Evolutionary conservation across 2,329 filamentous ascomycete genomes (phyloP), one percentile per base, ranked within the genome.

Genomic region (Pseudofabraea citricarpa): DNA sequence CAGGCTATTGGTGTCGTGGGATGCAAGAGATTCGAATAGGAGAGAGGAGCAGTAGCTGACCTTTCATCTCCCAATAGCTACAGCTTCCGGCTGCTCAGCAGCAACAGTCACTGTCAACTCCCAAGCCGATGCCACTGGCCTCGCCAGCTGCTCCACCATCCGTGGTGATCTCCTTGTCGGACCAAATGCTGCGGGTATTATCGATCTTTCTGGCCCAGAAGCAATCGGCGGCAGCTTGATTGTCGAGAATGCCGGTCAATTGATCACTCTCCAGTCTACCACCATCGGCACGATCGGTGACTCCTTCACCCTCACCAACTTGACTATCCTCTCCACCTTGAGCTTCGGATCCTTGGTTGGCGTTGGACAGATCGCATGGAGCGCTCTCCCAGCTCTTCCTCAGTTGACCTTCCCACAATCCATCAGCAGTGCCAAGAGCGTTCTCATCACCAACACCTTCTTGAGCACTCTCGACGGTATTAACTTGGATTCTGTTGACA

Each of bases 401-500:
- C 57, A 61, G 24, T 68, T 87, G 35, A 69, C 67, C 44, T 85
- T 87, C 69, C 68, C 66, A 45, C 59, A 68, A 12, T 72, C 73
- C 59, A 73, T 97, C 58, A 80, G 75, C 56, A 71, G 80, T 64
- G 87, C 87, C 47, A 70, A 69, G 52, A 76, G 70, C 51, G 77
- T 98, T 56, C 68, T 71, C 55, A 90, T 98, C 64, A 78, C 81
- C 68, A 93, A 98, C 73, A 98, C 93, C 40, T 81, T 83, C 67
- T 79, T 98, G 56, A 77, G 72, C 64, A 81, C 77, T 53, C 78
- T 98, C 47, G 74, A 83, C 54, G 90, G 89, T 61, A 86, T 98
- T 64, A 85, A 89, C 64, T 75, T 97, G 52, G 68, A 79, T 51
- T 75, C 76, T n/a, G 83, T 89, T 43, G 75, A 79, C 45, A 74